Conservation (phyloP, 768 basidiomycete genomes). For the Dioszegia aurantiaca region DNA sequence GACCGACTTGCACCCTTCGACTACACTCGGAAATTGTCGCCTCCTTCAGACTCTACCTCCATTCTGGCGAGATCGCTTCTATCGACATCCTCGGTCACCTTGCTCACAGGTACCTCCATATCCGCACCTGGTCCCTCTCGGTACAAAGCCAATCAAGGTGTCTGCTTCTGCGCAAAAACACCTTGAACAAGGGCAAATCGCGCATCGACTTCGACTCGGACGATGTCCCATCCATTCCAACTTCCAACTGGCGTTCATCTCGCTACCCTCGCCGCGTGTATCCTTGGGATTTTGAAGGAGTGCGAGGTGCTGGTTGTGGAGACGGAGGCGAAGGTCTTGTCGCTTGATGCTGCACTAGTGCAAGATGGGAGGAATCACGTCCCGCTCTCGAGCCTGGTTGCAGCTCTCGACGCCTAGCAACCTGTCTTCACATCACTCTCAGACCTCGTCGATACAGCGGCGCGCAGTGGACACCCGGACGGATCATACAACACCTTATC, state of each 20-base stretch:
- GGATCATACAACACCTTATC: constrained; percentile 74
- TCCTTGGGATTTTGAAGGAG: constrained; percentile 72
- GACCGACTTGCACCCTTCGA: too few relatives aligned
- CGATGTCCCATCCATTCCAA: constrained; percentile 27
- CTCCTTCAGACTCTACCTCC: too few relatives aligned
- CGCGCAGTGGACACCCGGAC: constrained; percentile 67
- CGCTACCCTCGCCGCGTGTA: constrained; percentile 70
- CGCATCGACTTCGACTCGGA: constrained; percentile 11
- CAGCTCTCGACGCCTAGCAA: constrained; percentile 83
- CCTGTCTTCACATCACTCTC: constrained; percentile 71
- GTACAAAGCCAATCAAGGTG: constrained; percentile 21
- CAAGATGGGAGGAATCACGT: constrained; percentile 73
- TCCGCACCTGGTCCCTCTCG: constrained; percentile 60
- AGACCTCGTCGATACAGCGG: not conserved
- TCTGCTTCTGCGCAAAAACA: constrained; percentile 19
- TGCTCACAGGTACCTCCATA: constrained; percentile 69
- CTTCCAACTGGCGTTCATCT: constrained; percentile 67
- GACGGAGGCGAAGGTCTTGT: constrained; percentile 75
- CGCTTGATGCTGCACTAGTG: constrained; percentile 71
- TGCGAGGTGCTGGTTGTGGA: constrained; percentile 75
- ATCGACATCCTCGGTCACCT: constrained; percentile 75
- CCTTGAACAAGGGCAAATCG: constrained; percentile 21
- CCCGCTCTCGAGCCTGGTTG: constrained; percentile 76
- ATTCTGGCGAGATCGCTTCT: constrained; percentile 83
- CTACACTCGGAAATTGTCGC: too few relatives aligned